A percentile compares a stretch with the other conserved stretches of the same genome.
Evolutionary conservation across 495 filamentous ascomycete species (phyloP).

Genomic region (Trichoderma virens): DNA sequence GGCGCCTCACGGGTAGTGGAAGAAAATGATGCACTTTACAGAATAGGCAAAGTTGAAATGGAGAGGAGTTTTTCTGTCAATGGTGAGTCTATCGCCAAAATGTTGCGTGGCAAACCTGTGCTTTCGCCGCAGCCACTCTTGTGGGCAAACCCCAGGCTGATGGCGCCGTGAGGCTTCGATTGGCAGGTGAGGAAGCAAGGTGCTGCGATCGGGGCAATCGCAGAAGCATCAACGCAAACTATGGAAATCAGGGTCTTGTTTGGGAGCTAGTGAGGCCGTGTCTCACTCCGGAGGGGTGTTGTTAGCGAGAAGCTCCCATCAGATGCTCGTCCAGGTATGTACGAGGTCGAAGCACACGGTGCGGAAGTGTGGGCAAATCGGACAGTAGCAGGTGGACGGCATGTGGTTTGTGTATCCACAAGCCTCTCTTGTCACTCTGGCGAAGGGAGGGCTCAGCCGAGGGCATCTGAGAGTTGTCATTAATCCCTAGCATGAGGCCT

Average conservation of each 20-base stretch:
- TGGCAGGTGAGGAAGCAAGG: not conserved
- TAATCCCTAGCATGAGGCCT: no score
- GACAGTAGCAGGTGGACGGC: not conserved
- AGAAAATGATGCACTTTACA: not conserved
- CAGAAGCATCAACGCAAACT: not conserved
- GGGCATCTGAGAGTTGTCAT: no score
- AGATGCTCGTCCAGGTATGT: not conserved
- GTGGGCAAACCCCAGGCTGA: conserved; percentile 1
- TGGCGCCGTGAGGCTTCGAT: conserved; percentile 1
- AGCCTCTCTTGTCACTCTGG: no score
- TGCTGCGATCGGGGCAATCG: not conserved
- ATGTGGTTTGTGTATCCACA: not conserved
- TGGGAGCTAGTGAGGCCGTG: not conserved
- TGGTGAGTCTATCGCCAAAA: not conserved
- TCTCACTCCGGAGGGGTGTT: not conserved
- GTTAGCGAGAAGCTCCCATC: not conserved
- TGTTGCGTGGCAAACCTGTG: not conserved
- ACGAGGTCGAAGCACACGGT: not conserved
- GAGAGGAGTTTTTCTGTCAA: not conserved
- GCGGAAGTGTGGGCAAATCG: not conserved
- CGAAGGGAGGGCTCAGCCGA: no score
- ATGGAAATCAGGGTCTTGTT: not conserved
- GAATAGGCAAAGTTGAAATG: not conserved
- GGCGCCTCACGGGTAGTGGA: not conserved
- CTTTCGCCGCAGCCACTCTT: not conserved